Evolutionary conservation across 73 alveolate genomes (phyloP), one percentile per base, ranked within the genome.

Genomic region (Stentor coeruleus): DNA sequence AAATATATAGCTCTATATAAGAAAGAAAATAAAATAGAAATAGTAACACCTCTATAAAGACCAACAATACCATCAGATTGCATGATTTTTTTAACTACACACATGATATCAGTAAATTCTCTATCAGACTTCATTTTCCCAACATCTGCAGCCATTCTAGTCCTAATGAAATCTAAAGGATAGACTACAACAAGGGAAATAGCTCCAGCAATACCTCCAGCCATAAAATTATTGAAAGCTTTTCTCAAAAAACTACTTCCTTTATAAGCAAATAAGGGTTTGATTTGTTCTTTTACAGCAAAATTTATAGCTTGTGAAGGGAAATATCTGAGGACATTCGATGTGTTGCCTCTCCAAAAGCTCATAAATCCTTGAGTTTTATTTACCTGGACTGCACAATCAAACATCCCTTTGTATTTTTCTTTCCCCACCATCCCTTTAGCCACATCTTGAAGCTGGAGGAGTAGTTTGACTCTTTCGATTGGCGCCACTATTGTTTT

Each of bases 401-500:
- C 90, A 58, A 41, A 89, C 38, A 95, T 89, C 39, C 99, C 99
- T 39, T 88, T 90, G 93, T 96, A 94, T 75, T 83, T 40, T 79
- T 94, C 31, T 83, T 87, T 79, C 91, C 92, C 3, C 85, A 74
- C 81, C 81, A 77, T 89, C 91, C 87, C 77, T 87, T 87, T 20
- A 2, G 40, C 82, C 40, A 95, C 96, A 82, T 91, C 98, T 83
- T 96, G 95, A 15, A 93, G 93, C 89, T 96, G 98, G 83, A 94
- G 91, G 74, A 96, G 74, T 77, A 96, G 90, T 91, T 96, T 96
- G 59, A 96, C 98, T 91, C 98, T 91, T 86, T 96, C 99, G 38
- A 96, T 86, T 31, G 99, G 99, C 42, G 99, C 98, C 39, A 90
- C 96, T 59, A 87, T 90, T 38, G 99, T 95, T 88, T 95, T 96